Percentiles rank a stretch among this genome's conserved stretches.
Evolutionary conservation across 805 yeast species (phyloP).

Genomic region (Yarrowia hollandica): DNA sequence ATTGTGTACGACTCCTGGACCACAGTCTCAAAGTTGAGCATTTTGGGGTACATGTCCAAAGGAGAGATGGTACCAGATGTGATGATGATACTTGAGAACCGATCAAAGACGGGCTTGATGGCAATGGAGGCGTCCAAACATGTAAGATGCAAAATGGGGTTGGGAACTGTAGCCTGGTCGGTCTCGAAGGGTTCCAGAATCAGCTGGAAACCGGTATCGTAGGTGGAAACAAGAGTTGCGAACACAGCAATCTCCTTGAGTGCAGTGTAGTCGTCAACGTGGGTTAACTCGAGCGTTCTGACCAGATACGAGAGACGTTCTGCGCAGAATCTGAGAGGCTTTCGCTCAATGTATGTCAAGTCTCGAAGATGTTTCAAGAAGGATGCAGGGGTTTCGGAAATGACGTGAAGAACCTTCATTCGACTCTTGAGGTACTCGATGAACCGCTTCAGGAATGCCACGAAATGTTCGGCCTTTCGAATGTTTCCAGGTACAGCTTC

Average conservation of each 20-base stretch:
- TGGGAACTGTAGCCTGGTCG: constrained; percentile 93
- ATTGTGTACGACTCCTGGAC: constrained; percentile 93
- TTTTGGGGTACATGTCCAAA: constrained; percentile 96
- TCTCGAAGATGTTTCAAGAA: constrained; percentile 92
- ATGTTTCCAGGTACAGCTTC: constrained; percentile 98
- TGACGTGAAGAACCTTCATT: constrained; percentile 96
- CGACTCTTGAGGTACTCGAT: constrained; percentile 93
- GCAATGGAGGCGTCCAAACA: constrained; percentile 98
- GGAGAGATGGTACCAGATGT: constrained; percentile 99
- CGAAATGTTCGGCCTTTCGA: constrained; percentile 94
- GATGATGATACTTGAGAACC: constrained; percentile 87
- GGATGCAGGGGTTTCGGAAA: constrained; percentile 95
- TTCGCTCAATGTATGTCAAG: constrained; percentile 85
- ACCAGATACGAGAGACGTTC: constrained; percentile 87
- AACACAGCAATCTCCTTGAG: constrained; percentile 94
- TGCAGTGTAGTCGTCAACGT: constrained; percentile 89
- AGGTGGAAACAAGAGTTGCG: constrained; percentile 93
- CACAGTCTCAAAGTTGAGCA: constrained; percentile 88
- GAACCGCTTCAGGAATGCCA: constrained; percentile 86
- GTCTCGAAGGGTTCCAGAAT: constrained; percentile 96
- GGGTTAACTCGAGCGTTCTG: constrained; percentile 80
- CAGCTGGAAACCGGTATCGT: constrained; percentile 87
- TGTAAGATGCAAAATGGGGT: constrained; percentile 88
- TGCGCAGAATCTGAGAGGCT: constrained; percentile 88
- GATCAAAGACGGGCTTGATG: constrained; percentile 92